A percentile compares a stretch with the other conserved stretches of the same genome.
These are phyloP conservation scores for Serendipita sp. DNA, from an alignment of 768 basidiomycete species.

Conservation along the genomic window DNA sequence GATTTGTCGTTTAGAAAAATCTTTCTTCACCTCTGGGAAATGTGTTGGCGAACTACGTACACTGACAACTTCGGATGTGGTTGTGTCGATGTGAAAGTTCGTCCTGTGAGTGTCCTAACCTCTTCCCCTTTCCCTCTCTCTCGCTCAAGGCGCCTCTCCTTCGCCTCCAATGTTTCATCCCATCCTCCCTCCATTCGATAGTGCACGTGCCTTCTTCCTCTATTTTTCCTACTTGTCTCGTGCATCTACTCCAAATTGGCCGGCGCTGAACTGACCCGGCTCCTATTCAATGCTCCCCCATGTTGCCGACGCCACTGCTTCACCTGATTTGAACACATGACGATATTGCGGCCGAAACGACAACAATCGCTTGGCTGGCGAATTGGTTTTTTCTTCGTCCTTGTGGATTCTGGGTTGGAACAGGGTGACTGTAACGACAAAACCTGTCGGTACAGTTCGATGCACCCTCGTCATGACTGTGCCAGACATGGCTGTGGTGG, in stretches of 20 bases:
- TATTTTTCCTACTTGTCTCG: background rate
- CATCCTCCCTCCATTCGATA: background rate
- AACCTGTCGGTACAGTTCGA: background rate
- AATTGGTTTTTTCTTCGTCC: background rate
- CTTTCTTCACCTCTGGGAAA: background rate
- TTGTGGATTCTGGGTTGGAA: background rate
- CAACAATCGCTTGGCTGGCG: background rate
- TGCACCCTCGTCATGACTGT: background rate
- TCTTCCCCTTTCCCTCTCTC: background rate
- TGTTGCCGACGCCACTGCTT: background rate
- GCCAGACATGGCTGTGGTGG: background rate
- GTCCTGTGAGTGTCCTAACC: background rate
- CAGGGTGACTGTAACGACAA: slow-evolving; percentile 1
- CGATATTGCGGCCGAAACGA: background rate
- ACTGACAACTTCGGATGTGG: background rate
- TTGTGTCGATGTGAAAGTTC: background rate
- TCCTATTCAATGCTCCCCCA: background rate
- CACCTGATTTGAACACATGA: background rate
- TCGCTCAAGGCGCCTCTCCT: background rate
- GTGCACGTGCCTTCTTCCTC: background rate
- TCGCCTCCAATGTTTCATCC: background rate
- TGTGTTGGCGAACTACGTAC: background rate
- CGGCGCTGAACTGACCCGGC: background rate
- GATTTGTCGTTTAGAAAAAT: no score
- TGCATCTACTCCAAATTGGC: background rate